A percentile compares a stretch with the other conserved stretches of the same genome.
These are phyloP conservation scores for Podila horticola DNA, from an alignment of 192 early-diverging fungal species.

Conservation along the genomic window DNA sequence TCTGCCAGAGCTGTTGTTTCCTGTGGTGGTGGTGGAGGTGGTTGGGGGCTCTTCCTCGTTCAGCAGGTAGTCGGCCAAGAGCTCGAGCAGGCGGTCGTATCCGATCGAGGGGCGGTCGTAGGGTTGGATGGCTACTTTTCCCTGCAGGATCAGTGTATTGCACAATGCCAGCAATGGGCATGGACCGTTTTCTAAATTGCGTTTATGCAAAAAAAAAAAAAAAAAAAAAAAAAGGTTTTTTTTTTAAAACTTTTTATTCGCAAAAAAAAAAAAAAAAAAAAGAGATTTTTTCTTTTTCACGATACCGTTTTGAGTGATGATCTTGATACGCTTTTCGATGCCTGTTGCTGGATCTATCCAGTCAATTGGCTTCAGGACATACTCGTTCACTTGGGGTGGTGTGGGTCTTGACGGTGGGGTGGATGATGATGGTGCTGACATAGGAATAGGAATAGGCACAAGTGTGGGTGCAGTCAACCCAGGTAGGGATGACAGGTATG, in stretches of 20 bases:
- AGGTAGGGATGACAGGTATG: no score
- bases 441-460: neutral
- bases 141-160: conserved; percentile 84
- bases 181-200: conserved; percentile 82
- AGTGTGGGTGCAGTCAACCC: no score
- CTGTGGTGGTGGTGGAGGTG: neutral
- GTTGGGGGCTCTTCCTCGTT: conserved; percentile 34
- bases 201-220: neutral
- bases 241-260: neutral
- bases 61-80: conserved; percentile 83
- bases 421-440: neutral
- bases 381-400: conserved; percentile 49
- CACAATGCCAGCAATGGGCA: conserved; percentile 88
- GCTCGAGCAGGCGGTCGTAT: conserved; percentile 73
- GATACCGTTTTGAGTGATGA: conserved; percentile 88
- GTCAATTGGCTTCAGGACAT: conserved; percentile 79
- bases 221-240: no score
- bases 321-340: conserved; percentile 64
- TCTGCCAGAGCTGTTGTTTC: neutral
- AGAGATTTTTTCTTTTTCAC: neutral
- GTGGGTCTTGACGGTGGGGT: neutral
- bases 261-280: neutral
- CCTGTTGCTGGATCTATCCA: conserved; percentile 66
- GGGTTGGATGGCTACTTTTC: conserved; percentile 67
- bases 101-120: conserved; percentile 63